Percentiles rank a stretch among this genome's conserved stretches.
These are phyloP conservation scores for Aureobasidium subglaciale DNA, from an alignment of 2,329 filamentous ascomycete species.

Conservation along the genomic window DNA sequence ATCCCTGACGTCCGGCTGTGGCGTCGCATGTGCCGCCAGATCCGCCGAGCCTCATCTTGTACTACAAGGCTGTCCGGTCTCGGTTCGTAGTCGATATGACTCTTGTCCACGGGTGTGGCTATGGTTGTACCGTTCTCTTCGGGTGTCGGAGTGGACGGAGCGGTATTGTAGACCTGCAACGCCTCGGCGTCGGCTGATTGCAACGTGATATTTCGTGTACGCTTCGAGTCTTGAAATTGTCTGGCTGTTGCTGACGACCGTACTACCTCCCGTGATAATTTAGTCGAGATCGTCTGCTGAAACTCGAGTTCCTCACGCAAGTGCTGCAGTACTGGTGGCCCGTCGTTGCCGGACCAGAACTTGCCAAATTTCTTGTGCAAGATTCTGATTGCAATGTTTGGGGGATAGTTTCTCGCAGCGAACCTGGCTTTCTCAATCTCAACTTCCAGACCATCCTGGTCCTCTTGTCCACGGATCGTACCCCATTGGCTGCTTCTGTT, in stretches of 20 bases:
- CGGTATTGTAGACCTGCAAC: conserved; percentile 4
- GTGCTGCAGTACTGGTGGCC: background rate
- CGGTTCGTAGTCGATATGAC: background rate
- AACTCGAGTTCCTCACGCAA: conserved; percentile 10
- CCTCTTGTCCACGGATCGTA: conserved; percentile 13
- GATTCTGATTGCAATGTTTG: conserved; percentile 3
- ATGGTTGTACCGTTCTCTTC: background rate
- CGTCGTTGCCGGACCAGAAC: conserved; percentile 5
- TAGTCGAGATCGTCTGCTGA: background rate
- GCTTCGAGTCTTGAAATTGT: background rate
- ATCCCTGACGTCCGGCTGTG: conserved; percentile 13
- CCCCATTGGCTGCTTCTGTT: conserved; percentile 30
- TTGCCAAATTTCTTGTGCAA: conserved; percentile 12
- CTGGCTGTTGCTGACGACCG: background rate
- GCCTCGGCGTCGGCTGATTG: background rate
- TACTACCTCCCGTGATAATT: background rate
- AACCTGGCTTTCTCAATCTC: conserved; percentile 11
- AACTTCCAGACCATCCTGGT: background rate
- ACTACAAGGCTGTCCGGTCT: background rate
- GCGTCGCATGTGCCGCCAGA: conserved; percentile 34
- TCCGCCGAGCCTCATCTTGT: conserved; percentile 27
- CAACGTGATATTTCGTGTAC: background rate
- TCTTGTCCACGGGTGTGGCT: background rate
- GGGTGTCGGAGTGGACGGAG: conserved; percentile 1
- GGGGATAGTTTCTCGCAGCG: conserved; percentile 12